These are phyloP conservation scores for Fraxinus americana DNA, from an alignment of 257 asterid species.

Conservation along the genomic window DNA sequence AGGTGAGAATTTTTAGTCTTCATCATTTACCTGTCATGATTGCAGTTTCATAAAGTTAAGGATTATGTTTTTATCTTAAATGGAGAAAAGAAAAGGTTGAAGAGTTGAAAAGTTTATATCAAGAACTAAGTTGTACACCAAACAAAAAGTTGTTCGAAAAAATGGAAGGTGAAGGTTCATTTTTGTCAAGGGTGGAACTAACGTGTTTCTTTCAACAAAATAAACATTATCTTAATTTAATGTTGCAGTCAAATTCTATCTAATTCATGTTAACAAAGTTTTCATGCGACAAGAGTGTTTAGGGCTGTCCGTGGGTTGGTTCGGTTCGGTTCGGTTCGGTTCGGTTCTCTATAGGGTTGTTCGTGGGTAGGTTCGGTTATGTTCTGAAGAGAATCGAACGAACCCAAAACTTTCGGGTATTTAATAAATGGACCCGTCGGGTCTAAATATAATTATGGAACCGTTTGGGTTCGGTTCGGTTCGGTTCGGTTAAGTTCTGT, in stretches of 20 bases:
- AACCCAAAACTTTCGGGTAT: no score
- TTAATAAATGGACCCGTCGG: no score
- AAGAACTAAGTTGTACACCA: constrained; percentile 6
- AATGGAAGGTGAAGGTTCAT: background rate
- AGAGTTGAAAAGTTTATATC: constrained; percentile 19
- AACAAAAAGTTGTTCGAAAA: background rate
- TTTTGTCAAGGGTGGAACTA: background rate
- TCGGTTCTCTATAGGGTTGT: no score
- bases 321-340: no score
- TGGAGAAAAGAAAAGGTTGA: constrained; percentile 3
- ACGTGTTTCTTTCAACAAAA: background rate
- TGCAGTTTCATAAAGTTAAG: background rate
- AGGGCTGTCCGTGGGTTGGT: no score
- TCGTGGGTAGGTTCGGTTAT: no score
- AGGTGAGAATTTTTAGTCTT: background rate
- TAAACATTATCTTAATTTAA: background rate
- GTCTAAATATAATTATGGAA: no score
- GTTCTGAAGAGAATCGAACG: no score
- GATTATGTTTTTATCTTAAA: background rate
- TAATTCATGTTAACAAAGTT: no score
- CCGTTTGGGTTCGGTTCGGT: no score
- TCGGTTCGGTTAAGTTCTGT: no score
- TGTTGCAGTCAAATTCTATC: background rate
- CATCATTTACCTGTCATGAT: background rate
- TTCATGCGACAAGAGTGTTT: no score